These are phyloP conservation scores for Pythium guiyangense DNA, from an alignment of 352 stramenopile genomes.

Conservation along the genomic window DNA sequence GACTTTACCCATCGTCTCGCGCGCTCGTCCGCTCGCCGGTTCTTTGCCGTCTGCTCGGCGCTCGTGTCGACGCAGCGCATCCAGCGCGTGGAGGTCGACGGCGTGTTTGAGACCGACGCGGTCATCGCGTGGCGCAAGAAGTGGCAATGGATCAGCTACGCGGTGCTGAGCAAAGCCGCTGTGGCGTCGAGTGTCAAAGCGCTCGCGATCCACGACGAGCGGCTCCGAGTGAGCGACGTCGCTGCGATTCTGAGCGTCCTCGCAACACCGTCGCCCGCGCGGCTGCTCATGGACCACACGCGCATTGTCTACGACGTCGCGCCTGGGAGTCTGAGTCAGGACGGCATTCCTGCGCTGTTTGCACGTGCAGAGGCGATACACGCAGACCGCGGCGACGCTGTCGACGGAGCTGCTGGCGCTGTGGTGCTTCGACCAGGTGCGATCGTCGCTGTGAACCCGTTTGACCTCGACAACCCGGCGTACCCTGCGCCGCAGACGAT, in stretches of 20 bases:
- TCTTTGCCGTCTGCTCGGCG: slow-evolving; percentile 1
- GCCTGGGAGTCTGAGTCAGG: too few species aligned
- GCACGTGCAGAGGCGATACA: not conserved
- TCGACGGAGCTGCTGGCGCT: not conserved
- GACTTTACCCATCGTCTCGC: not conserved
- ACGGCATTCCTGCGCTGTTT: not conserved
- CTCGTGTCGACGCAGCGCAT: not conserved
- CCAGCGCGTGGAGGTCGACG: not conserved
- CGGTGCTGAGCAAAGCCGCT: not conserved
- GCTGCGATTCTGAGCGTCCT: slow-evolving; percentile 1
- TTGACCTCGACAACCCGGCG: not conserved
- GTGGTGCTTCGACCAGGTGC: not conserved
- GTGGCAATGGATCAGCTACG: slow-evolving; percentile 5
- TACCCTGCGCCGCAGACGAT: not conserved
- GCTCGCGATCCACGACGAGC: not conserved
- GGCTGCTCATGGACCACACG: not conserved
- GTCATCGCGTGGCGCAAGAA: not conserved
- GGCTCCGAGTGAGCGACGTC: not conserved
- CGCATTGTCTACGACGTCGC: too few species aligned
- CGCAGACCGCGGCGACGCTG: not conserved
- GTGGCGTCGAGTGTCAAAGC: not conserved
- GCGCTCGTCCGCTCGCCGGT: not conserved
- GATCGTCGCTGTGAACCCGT: not conserved
- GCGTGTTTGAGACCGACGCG: not conserved
- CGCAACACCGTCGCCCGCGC: not conserved